A percentile compares a stretch with the other conserved stretches of the same genome.
phyloP scores from a whole-genome alignment of 2,329 filamentous ascomycete species.

The Graphilbum fragrans region DNA sequence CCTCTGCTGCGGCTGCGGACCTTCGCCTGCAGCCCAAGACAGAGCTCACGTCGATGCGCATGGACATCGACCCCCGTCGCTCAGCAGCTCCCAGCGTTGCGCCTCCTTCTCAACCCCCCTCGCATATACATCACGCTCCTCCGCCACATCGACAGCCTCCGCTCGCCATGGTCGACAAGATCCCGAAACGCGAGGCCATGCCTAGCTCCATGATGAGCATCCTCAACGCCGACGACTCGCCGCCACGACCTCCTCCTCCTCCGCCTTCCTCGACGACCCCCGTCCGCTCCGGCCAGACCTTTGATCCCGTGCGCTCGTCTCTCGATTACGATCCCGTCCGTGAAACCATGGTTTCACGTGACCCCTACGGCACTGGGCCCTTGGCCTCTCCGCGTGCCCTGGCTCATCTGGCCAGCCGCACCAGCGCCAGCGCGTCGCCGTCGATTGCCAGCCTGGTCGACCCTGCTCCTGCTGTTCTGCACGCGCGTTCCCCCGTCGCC shows the following conservation, averaged over 20 bases:
- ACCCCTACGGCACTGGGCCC: conserved; percentile 32
- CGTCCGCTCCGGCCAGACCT: conserved; percentile 62
- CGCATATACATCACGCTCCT: conserved; percentile 13
- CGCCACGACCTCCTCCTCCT: conserved; percentile 24
- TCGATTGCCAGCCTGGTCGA: conserved; percentile 88
- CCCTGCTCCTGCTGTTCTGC: conserved; percentile 32
- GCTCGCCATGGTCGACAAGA: conserved; percentile 24
- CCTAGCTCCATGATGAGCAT: conserved; percentile 43
- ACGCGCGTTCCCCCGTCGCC: conserved; percentile 18
- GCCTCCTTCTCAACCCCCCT: conserved; percentile 6
- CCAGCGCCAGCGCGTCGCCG: conserved; percentile 83
- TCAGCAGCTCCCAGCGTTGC: conserved; percentile 14
- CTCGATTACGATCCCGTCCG: conserved; percentile 53
- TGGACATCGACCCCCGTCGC: conserved; percentile 18
- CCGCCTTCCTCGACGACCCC: conserved; percentile 23
- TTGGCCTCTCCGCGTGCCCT: conserved; percentile 39
- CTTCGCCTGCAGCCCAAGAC: conserved; percentile 13
- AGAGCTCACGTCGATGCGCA: conserved; percentile 25
- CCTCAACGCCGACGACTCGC: conserved; percentile 38
- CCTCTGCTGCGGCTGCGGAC: background rate
- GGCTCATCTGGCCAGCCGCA: conserved; percentile 44
- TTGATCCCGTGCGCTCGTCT: conserved; percentile 78
- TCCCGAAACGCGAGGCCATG: conserved; percentile 38
- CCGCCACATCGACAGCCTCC: conserved; percentile 7
- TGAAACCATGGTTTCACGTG: conserved; percentile 45